These are phyloP conservation scores for Penstemon davidsonii DNA, from an alignment of 257 asterid species.

Conservation along the genomic window DNA sequence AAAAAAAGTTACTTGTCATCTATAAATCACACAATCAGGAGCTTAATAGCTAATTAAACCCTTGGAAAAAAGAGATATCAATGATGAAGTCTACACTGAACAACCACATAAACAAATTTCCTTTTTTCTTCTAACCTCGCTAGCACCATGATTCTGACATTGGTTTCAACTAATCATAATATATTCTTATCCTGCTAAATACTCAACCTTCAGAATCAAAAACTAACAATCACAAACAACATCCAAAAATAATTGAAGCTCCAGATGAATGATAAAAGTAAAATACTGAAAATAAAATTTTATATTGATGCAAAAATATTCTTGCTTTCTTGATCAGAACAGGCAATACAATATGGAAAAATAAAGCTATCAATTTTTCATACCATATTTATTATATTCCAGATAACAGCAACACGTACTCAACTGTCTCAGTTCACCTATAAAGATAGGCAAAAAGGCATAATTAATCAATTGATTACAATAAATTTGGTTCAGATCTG, in stretches of 20 bases:
- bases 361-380: neutral
- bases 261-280: neutral
- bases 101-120: neutral
- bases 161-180: neutral
- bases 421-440: constrained; percentile 28
- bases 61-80: too few relatives aligned
- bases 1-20: neutral
- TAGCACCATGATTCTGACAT: neutral
- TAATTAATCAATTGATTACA: constrained; percentile 1
- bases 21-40: neutral
- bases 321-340: neutral
- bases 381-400: constrained; percentile 39
- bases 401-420: constrained; percentile 18
- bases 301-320: constrained; percentile 11
- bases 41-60: neutral
- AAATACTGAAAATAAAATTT: neutral
- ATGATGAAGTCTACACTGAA: neutral
- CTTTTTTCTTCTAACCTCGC: neutral
- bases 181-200: neutral
- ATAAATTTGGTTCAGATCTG: constrained; percentile 31
- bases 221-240: neutral
- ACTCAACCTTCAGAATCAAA: neutral
- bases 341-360: constrained; percentile 13
- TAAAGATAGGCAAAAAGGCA: neutral
- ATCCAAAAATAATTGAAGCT: neutral